These are phyloP conservation scores for Coemansia sp. DNA, from an alignment of 192 early-diverging fungal species.

Conservation along the genomic window DNA sequence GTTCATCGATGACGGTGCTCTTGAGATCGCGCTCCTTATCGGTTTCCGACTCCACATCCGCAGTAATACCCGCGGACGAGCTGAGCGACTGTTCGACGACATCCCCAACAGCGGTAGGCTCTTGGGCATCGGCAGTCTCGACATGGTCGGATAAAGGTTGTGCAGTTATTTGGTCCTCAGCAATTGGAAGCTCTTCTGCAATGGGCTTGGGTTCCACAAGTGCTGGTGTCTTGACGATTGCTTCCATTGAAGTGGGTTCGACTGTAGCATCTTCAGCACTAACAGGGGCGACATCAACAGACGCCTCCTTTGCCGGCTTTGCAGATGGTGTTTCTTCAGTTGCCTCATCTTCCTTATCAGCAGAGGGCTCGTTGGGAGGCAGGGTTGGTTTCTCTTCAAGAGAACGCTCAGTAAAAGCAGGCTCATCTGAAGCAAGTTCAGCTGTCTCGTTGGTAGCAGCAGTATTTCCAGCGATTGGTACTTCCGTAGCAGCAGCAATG, in stretches of 20 bases:
- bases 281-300: neutral
- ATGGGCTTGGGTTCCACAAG: neutral
- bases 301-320: neutral
- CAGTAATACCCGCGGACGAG: neutral
- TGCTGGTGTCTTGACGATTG: neutral
- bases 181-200: neutral
- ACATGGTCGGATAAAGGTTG: neutral
- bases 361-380: neutral
- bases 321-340: neutral
- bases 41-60: neutral
- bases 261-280: neutral
- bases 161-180: neutral
- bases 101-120: conserved; percentile 5
- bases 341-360: conserved; percentile 1
- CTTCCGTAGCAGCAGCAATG: neutral
- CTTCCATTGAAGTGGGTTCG: neutral
- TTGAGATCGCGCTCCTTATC: neutral
- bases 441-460: neutral
- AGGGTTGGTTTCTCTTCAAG: conserved; percentile 1
- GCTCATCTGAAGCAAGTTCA: neutral
- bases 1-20: neutral
- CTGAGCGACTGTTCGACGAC: neutral
- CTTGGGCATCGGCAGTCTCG: neutral
- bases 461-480: neutral
- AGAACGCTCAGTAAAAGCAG: conserved; percentile 3